Base-by-base conservation (phyloP, 169 alveolate genomes). In the Cyclospora cayetanensis region DNA sequence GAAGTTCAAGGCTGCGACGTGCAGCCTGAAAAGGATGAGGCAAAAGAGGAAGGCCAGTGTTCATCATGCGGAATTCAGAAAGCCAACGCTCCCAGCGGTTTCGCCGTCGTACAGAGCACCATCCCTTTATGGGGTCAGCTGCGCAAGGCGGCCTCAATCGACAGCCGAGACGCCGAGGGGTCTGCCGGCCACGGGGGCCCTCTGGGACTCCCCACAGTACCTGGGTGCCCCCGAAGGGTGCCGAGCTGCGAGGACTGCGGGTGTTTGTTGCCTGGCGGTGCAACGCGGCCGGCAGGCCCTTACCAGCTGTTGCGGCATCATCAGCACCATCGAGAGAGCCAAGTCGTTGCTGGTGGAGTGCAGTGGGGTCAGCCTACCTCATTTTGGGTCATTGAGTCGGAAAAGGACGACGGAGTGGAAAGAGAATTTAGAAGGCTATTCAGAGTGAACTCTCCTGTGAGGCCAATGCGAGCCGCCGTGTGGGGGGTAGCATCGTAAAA, bases 351-450 rank as follows among this genome's bases (percentile, higher is more conserved):
- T 18, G 88, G 88, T 29, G 42, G 88, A 66, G 27, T 77, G 27
- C 88, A 77, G 50, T 77, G 88, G 88, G 68, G 88, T 11, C 88
- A 77, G 18, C 88, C 88, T 70, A 77, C 88, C 72, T 77, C 88
- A 46, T 77, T 77, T 77, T 77, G 88, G 88, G 72, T 77, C 29
- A 70, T 77, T 18, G 88, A 77, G 25, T 77, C 88, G 88, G 88
- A 29, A 70, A 77, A 37, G 88, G 88, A 77, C 7, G 88, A 77
- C 35, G 88, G 72, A 50, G 88, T 77, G 39, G 88, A 77, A 70
- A 77, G 88, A n/a, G 88, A 77, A 29, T 42, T 77, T 77, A 22
- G 88, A 50, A 66, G 88, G 37, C 66, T 77, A 39, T 77, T 77
- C 70, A 77, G 88, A n/a, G 50, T 77, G 34, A 77, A 77, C 60